A percentile compares a stretch with the other conserved stretches of the same genome.
Conservation (phyloP, 2,329 filamentous ascomycete species). For the Stachybotrys echinatus region DNA sequence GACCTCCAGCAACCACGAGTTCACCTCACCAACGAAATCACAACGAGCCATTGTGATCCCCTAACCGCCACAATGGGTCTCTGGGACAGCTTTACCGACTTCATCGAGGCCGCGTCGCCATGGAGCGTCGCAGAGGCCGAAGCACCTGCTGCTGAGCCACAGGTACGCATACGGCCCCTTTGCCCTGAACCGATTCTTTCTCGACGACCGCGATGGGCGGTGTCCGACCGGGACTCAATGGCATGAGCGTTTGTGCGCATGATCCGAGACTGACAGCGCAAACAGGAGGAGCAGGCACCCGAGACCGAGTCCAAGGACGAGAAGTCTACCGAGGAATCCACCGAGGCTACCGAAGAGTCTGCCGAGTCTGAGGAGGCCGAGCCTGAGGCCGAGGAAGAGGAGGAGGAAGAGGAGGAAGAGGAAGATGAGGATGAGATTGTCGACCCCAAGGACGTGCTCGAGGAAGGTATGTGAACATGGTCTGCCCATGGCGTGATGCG, state of each 20-base stretch:
- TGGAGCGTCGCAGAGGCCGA: constrained; percentile 62
- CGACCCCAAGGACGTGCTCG: constrained; percentile 81
- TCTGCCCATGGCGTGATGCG: constrained; percentile 4
- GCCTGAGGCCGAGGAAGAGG: constrained; percentile 26
- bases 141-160: constrained; percentile 61
- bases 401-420: constrained; percentile 56
- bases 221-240: constrained; percentile 8
- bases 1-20: constrained; percentile 30
- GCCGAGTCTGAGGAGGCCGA: constrained; percentile 26
- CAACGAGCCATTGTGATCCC: constrained; percentile 35
- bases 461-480: constrained; percentile 71
- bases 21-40: constrained; percentile 27
- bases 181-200: constrained; percentile 10
- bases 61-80: constrained; percentile 54
- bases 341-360: constrained; percentile 16
- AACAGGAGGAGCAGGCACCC: constrained; percentile 30
- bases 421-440: constrained; percentile 79
- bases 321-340: constrained; percentile 9
- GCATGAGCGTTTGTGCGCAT: background rate
- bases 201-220: constrained; percentile 2
- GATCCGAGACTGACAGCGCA: background rate
- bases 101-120: constrained; percentile 60
- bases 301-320: constrained; percentile 37
- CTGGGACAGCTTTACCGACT: constrained; percentile 59
- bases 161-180: constrained; percentile 29